A percentile compares a stretch with the other conserved stretches of the same genome.
phyloP scores from a whole-genome alignment of 805 yeast species.

The Saturnispora quitensis region DNA sequence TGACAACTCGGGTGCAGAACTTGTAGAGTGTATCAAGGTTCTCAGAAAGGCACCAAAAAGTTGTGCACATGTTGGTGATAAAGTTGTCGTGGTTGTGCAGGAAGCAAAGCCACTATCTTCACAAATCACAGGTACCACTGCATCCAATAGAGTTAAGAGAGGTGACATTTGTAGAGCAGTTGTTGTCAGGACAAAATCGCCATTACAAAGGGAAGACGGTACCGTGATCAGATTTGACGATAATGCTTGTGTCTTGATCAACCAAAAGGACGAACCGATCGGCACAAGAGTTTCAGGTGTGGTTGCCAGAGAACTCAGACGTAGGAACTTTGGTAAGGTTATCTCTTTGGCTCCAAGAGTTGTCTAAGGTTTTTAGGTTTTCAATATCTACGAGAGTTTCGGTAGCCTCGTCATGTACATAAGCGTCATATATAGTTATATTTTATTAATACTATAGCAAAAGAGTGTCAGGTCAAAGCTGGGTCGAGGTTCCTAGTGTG shows the following conservation, averaged over 20 bases:
- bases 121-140: constrained; percentile 63
- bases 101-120: constrained; percentile 71
- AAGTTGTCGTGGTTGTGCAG: constrained; percentile 88
- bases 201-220: constrained; percentile 76
- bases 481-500: too few relatives aligned
- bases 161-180: constrained; percentile 96
- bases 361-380: constrained; percentile 27
- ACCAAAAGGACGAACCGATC: constrained; percentile 83
- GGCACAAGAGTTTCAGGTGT: constrained; percentile 89
- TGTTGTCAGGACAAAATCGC: constrained; percentile 77
- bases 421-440: neutral
- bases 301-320: constrained; percentile 84
- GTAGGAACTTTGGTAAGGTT: constrained; percentile 74
- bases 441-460: too few relatives aligned
- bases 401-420: neutral
- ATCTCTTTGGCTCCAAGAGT: constrained; percentile 88
- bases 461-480: too few relatives aligned
- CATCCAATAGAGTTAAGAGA: constrained; percentile 76
- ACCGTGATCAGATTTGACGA: constrained; percentile 82
- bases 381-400: neutral
- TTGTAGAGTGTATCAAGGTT: constrained; percentile 94
- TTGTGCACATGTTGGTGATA: constrained; percentile 83
- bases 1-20: constrained; percentile 88
- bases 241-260: constrained; percentile 91
- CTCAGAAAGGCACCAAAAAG: constrained; percentile 79